Percentiles rank a stretch among this genome's conserved stretches.
Evolutionary conservation across 2,329 filamentous ascomycete genomes (phyloP).

Genomic region (Cladophialophora carrionii): DNA sequence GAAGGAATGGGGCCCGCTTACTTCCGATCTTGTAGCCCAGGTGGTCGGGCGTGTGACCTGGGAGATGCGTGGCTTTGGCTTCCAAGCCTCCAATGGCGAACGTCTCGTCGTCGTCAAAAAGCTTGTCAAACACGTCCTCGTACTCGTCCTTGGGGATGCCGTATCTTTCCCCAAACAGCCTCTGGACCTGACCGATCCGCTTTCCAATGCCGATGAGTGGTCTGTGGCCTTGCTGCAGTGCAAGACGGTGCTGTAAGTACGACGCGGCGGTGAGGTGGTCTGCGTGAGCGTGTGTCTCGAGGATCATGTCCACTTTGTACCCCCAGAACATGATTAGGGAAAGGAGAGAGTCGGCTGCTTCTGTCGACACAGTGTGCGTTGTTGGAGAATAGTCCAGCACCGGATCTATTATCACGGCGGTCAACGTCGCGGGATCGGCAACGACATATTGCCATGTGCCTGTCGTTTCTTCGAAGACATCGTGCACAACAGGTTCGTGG

Average conservation of each 20-base stretch:
- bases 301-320: conserved; percentile 57
- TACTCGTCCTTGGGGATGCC: conserved; percentile 52
- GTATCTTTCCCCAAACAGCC: conserved; percentile 57
- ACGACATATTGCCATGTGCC: conserved; percentile 67
- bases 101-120: conserved; percentile 60
- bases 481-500: conserved; percentile 27
- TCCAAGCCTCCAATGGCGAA: conserved; percentile 58
- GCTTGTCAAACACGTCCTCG: conserved; percentile 55
- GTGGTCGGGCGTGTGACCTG: conserved; percentile 67
- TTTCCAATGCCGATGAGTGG: conserved; percentile 60
- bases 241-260: conserved; percentile 58
- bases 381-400: conserved; percentile 62
- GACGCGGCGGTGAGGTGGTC: conserved; percentile 64
- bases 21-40: conserved; percentile 62
- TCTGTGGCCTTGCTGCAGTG: conserved; percentile 38
- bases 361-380: conserved; percentile 53
- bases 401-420: conserved; percentile 63
- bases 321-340: conserved; percentile 48
- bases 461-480: conserved; percentile 49
- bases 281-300: conserved; percentile 67
- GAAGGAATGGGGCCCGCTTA: conserved; percentile 50
- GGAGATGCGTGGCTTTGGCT: conserved; percentile 60
- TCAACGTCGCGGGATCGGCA: conserved; percentile 55
- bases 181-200: conserved; percentile 60
- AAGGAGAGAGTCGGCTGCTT: conserved; percentile 58